Evolutionary conservation across 2,329 filamentous ascomycete genomes (phyloP).

Genomic region (Diaporthe vaccinii): DNA sequence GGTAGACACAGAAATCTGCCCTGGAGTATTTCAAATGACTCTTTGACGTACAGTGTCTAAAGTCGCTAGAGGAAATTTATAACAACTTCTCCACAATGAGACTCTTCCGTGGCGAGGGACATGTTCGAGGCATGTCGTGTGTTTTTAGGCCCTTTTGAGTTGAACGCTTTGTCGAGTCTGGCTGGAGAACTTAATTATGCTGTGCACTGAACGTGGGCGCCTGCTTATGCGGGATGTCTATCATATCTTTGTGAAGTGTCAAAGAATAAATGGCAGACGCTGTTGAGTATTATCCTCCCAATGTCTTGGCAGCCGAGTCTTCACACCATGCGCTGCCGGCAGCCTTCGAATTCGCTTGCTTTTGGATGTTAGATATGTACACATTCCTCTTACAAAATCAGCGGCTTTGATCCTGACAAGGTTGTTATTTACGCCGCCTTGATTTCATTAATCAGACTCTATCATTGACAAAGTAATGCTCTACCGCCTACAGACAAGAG

Average conservation of each 20-base stretch:
- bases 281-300: neutral
- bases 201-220: neutral
- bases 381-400: neutral
- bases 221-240: neutral
- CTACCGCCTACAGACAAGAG: neutral
- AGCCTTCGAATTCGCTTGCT: neutral
- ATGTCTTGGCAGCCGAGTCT: neutral
- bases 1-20: neutral
- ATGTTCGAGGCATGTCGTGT: neutral
- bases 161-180: neutral
- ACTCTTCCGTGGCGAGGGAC: neutral
- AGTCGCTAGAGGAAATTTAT: neutral
- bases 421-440: neutral
- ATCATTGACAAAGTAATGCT: neutral
- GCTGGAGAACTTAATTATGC: neutral
- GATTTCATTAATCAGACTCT: too few species aligned
- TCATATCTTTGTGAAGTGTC: neutral
- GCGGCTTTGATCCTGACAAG: neutral
- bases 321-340: neutral
- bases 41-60: neutral
- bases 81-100: neutral
- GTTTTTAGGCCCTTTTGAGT: neutral
- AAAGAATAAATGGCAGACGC: neutral
- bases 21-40: neutral
- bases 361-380: neutral